Percentiles rank a stretch among this genome's conserved stretches.
phyloP scores from a whole-genome alignment of 1,139 yeast genomes.

The Saccharomyces hybrid region DNA sequence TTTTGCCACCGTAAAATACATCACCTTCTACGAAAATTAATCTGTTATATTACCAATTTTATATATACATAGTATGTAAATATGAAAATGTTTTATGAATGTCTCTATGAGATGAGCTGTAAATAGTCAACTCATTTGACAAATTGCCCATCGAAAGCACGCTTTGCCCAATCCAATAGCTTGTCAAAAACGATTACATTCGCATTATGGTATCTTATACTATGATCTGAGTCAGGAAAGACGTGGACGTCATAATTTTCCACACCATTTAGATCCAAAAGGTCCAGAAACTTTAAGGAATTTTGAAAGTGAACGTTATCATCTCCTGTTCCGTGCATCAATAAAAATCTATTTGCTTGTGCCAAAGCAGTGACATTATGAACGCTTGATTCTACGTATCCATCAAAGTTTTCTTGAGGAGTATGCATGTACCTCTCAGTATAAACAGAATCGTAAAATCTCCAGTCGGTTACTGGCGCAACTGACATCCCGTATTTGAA shows the following conservation, averaged over 20 bases:
- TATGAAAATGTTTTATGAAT: background rate
- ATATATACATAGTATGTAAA: background rate
- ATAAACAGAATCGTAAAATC: slow-evolving; percentile 64
- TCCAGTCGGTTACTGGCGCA: slow-evolving; percentile 80
- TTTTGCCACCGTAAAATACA: background rate
- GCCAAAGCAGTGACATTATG: slow-evolving; percentile 40
- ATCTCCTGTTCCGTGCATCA: slow-evolving; percentile 78
- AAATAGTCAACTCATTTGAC: slow-evolving; percentile 2
- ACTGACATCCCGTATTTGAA: slow-evolving; percentile 69
- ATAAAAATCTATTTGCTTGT: slow-evolving; percentile 47
- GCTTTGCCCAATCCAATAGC: slow-evolving; percentile 49
- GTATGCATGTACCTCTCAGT: slow-evolving; percentile 73
- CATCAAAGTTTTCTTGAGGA: slow-evolving; percentile 53
- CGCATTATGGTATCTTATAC: slow-evolving; percentile 65
- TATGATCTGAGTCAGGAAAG: slow-evolving; percentile 74
- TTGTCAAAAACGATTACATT: slow-evolving; percentile 58
- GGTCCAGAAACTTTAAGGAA: slow-evolving; percentile 55
- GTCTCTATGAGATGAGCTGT: background rate
- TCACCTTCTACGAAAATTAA: background rate
- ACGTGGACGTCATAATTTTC: slow-evolving; percentile 69
- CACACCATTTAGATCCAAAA: slow-evolving; percentile 46
- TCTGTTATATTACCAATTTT: too few relatives aligned
- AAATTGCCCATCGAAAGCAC: slow-evolving; percentile 46
- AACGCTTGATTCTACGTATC: slow-evolving; percentile 49
- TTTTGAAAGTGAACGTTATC: slow-evolving; percentile 78